A percentile compares a stretch with the other conserved stretches of the same genome.
phyloP scores from a whole-genome alignment of 140 eudicot species.

The Stevia rebaudiana region DNA sequence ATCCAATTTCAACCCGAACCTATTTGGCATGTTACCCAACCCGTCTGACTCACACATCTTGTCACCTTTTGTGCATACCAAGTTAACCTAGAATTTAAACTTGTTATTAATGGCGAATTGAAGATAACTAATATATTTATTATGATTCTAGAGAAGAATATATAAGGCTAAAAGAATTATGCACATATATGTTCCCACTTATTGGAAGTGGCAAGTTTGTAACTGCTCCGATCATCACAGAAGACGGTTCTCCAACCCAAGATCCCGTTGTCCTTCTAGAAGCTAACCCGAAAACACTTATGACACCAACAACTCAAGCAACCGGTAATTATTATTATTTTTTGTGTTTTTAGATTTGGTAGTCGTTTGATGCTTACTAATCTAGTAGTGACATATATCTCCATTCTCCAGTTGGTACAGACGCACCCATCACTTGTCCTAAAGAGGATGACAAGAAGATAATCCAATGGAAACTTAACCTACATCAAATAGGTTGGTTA shows the following conservation, averaged over 20 bases:
- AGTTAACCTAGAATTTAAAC: not conserved
- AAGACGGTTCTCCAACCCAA: conserved; percentile 57
- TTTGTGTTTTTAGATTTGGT: not conserved
- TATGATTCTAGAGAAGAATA: conserved; percentile 52
- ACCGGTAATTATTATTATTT: conserved; percentile 27
- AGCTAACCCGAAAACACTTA: conserved; percentile 34
- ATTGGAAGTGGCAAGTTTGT: conserved; percentile 76
- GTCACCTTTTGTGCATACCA: not conserved
- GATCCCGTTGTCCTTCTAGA: conserved; percentile 84
- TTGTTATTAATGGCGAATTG: not conserved
- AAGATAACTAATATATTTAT: not conserved
- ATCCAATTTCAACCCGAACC: not conserved
- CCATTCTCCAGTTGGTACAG: conserved; percentile 20
- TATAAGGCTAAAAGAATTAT: conserved; percentile 53
- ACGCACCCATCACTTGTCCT: conserved; percentile 15
- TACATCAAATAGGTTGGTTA: conserved; percentile 55
- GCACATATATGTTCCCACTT: conserved; percentile 67
- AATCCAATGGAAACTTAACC: conserved; percentile 63
- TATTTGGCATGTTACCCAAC: not conserved
- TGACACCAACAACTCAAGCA: conserved; percentile 30
- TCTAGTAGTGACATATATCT: conserved; percentile 12
- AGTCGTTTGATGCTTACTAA: conserved; percentile 3
- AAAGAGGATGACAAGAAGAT: conserved; percentile 45
- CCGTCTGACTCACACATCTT: not conserved
- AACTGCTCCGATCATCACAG: conserved; percentile 78